Conservation (phyloP, 352 stramenopile species). For the Elongisporangium anandrum region DNA sequence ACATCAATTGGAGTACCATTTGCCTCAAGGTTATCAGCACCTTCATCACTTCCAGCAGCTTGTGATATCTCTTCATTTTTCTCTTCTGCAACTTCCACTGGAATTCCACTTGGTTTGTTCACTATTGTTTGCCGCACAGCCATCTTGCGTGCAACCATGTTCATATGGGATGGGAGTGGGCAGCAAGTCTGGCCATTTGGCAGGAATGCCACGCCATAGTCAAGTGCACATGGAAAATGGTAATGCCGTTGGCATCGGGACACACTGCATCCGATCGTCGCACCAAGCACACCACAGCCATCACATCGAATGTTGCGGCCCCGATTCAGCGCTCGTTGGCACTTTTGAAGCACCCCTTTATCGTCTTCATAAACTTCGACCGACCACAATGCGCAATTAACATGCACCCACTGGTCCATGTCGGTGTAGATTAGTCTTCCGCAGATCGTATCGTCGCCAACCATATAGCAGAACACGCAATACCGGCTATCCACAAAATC, state of each 20-base stretch:
- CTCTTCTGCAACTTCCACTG: not conserved
- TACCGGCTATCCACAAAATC: constrained; percentile 60
- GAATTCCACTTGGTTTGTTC: not conserved
- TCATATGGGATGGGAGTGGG: constrained; percentile 40
- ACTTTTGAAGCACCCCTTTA: constrained; percentile 67
- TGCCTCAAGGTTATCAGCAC: not conserved
- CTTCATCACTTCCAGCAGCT: not conserved
- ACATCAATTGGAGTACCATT: not conserved
- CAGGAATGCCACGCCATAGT: constrained; percentile 65
- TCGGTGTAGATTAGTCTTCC: constrained; percentile 82
- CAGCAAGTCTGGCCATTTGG: constrained; percentile 70
- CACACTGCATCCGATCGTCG: constrained; percentile 90
- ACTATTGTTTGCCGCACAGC: constrained; percentile 1
- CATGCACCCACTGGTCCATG: constrained; percentile 87
- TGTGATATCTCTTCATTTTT: constrained; percentile 3
- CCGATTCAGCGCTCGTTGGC: constrained; percentile 86
- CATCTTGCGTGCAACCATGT: constrained; percentile 34
- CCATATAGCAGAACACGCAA: constrained; percentile 79
- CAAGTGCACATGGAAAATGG: constrained; percentile 92
- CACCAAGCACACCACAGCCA: constrained; percentile 84
- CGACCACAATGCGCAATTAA: constrained; percentile 92
- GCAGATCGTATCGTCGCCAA: constrained; percentile 66
- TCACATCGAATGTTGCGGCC: constrained; percentile 90
- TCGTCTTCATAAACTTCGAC: constrained; percentile 89
- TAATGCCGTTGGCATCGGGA: constrained; percentile 88